Evolutionary conservation across 2,329 filamentous ascomycete genomes (phyloP), one percentile per base, ranked within the genome.

Genomic region (Colletotrichum zoysiae): DNA sequence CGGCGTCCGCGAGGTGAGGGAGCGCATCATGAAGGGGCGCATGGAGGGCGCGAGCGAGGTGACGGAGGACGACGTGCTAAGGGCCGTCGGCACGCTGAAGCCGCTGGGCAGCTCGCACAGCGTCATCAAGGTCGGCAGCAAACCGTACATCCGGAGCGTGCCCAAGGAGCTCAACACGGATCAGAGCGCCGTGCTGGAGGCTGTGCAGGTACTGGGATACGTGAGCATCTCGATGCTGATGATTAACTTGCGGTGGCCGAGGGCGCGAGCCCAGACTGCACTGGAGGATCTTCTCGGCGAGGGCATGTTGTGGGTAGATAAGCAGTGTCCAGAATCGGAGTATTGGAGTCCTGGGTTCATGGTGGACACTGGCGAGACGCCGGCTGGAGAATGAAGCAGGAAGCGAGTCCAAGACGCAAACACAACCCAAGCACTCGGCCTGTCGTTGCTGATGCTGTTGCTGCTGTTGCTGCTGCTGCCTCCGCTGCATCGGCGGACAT

Each of bases 111-210:
- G 93, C 0, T 94, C 95, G 23, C 98, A 97, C 82, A 92, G 91
- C 35, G 91, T 97, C 69, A 88, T 97, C 74, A 90, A 88, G 66
- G 93, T 99, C 73, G 96, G 96, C 9, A 90, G 90, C 75, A 93
- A 93, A 78, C 89, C 93, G 73, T 96, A 97, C 82, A 95, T 99
- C 66, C 90, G 96, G 38, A 97, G 94, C 4, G 91, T 99, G 51
- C 96, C 96, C 1, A 96, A 97, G 80, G 96, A 99, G 83, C 87
- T 99, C 74, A 98, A 97, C 80, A 95, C 90, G 18, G 96, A 99
- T 80, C 96, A 99, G 84, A 93, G 93, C 61, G 93, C 92, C 2
- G 95, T 97, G 16, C 88, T 99, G 8, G 96, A 98, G 84, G 95
- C 93, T 1, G 94, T 94, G 9, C 94, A 98, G 81, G 86, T 98